Base-by-base conservation (phyloP, 2,329 filamentous ascomycete species). In the Gaeumannomyces sp. region DNA sequence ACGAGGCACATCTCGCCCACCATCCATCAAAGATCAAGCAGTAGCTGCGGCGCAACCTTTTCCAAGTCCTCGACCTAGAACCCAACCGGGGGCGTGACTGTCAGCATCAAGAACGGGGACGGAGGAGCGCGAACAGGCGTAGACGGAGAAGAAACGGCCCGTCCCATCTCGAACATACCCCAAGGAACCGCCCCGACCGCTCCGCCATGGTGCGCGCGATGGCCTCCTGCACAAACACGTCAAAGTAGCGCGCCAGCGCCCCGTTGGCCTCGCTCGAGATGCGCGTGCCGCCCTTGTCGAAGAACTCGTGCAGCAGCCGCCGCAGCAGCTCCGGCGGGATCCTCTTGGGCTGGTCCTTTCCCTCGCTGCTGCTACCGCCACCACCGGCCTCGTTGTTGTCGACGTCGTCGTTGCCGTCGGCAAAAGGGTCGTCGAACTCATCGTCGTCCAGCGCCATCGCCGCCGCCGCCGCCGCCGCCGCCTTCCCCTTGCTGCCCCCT, bases 201-300 rank as follows among this genome's bases (percentile, higher is more conserved):
- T 92, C 90, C 66, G 87, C 86, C 13, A 88, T 85, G 56, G 91
- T 88, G 72, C 94, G 79, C 22, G 92, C 92, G 73, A 98, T 87
- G 1, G 92, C 92, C 78, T 98, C 94, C 67, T 90, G 84, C 64
- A 97, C 90, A 77, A 97, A 98, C 0, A 94, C 86, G 76, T 97
- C 92, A 76, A 97, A 84, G 74, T 98, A 98, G 77, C 89, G 92
- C 19, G 87, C 89, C 66, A 93, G 84, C 1, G 93, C 85, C 8
- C 80, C 83, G 73, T 93, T 91, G 4, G 92, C 92, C 72, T 93
- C 90, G 70, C 86, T 88, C 10, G 88, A 88, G 68, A 97, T 87
- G 69, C 89, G 83, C 29, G 90, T 93, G 65, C 84, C 83, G 61
- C 89, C 84, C 66, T 84, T 82, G 70, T 89, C 81, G 72, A 97